phyloP scores from a whole-genome alignment of 768 basidiomycete genomes.

The Suillus paluster region DNA sequence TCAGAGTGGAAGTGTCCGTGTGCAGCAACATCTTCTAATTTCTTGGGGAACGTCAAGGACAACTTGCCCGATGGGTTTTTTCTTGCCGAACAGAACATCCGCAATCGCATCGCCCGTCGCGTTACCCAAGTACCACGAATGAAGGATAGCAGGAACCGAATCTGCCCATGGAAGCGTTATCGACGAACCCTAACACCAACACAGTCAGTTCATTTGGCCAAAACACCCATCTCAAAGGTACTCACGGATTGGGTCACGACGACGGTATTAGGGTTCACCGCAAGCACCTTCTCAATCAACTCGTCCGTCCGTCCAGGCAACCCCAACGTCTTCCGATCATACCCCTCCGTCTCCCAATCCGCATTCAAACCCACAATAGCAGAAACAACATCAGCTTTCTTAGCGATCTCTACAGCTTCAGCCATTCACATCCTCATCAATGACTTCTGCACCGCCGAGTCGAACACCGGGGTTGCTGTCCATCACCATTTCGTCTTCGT shows the following conservation, averaged over 20 bases:
- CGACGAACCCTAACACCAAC: slow-evolving; percentile 58
- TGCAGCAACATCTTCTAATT: slow-evolving; percentile 70
- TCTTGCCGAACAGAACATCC: slow-evolving; percentile 78
- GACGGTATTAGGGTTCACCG: slow-evolving; percentile 68
- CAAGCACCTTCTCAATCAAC: slow-evolving; percentile 64
- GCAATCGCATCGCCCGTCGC: slow-evolving; percentile 82
- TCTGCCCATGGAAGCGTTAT: slow-evolving; percentile 81
- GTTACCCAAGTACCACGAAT: slow-evolving; percentile 88
- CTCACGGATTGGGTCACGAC: slow-evolving; percentile 76
- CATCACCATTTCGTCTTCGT: slow-evolving; percentile 67
- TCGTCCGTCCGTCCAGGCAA: slow-evolving; percentile 80
- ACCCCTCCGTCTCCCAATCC: slow-evolving; percentile 84
- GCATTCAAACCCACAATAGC: slow-evolving; percentile 79
- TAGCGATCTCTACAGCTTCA: slow-evolving; percentile 66
- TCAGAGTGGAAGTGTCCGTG: slow-evolving; percentile 73
- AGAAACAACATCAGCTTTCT: slow-evolving; percentile 72
- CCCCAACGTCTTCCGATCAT: slow-evolving; percentile 68
- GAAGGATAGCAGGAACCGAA: slow-evolving; percentile 67
- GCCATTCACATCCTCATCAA: slow-evolving; percentile 61
- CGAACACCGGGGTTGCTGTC: slow-evolving; percentile 72
- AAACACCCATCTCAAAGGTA: slow-evolving; percentile 7
- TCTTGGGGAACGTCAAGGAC: slow-evolving; percentile 79
- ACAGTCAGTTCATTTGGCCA: slow-evolving; percentile 3
- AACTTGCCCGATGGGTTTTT: slow-evolving; percentile 79
- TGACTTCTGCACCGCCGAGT: slow-evolving; percentile 72